Conservation (phyloP, 169 alveolate species). For the Plasmodium gaboni region DNA sequence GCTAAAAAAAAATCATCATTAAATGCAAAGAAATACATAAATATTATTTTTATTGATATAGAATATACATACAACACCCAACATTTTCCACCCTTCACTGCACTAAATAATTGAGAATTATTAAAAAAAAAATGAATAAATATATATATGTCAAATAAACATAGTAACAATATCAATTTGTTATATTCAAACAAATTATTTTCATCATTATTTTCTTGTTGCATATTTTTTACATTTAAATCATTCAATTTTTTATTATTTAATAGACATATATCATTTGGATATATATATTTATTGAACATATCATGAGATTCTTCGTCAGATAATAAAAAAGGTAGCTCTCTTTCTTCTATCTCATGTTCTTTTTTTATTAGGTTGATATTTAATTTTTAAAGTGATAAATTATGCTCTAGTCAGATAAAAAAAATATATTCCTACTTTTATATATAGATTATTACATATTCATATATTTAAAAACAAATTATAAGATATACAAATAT, state of each 20-base stretch:
- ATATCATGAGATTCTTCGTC: not conserved
- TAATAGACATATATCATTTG: not conserved
- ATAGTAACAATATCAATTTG: conserved; percentile 71
- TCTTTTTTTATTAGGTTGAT: not conserved
- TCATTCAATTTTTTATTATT: too few relatives aligned
- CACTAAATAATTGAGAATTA: conserved; percentile 80
- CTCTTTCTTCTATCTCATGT: not conserved
- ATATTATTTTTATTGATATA: conserved; percentile 80
- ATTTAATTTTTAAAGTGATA: not conserved
- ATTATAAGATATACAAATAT: too few relatives aligned
- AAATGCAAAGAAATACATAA: conserved; percentile 81
- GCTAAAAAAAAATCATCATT: conserved; percentile 64
- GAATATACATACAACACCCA: conserved; percentile 83
- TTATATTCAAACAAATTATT: conserved; percentile 70
- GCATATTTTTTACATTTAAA: too few relatives aligned
- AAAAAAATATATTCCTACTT: too few relatives aligned
- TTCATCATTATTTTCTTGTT: too few relatives aligned
- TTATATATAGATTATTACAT: too few relatives aligned
- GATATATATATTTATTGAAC: conserved; percentile 19
- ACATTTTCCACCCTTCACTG: conserved; percentile 84
- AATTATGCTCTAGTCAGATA: not conserved
- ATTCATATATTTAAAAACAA: too few relatives aligned
- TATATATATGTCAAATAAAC: conserved; percentile 80
- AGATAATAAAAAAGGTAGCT: too few relatives aligned
- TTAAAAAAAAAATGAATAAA: conserved; percentile 78